These are phyloP conservation scores for Daldinia loculata DNA, from an alignment of 495 filamentous ascomycete species.

Conservation along the genomic window DNA sequence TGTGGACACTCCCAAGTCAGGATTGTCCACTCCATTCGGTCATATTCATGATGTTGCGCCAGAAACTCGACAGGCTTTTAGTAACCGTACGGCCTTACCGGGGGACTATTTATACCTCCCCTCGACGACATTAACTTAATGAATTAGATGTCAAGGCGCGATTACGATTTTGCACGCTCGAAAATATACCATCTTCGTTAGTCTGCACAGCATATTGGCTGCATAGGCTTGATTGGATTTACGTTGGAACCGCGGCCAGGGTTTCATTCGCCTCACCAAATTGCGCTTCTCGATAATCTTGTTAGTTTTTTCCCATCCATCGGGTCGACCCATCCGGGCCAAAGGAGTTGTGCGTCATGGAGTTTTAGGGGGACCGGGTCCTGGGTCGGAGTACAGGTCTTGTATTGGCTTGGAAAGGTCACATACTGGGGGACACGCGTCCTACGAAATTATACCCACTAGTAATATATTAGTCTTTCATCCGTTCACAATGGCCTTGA, in stretches of 20 bases:
- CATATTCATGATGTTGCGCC: slow-evolving; percentile 16
- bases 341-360: slow-evolving; percentile 33
- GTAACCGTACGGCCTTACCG: slow-evolving; percentile 17
- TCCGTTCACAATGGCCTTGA: background rate
- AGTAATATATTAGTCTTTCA: slow-evolving; percentile 38
- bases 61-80: slow-evolving; percentile 34
- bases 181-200: slow-evolving; percentile 22
- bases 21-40: slow-evolving; percentile 29
- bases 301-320: slow-evolving; percentile 8
- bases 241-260: slow-evolving; percentile 22
- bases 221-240: slow-evolving; percentile 31
- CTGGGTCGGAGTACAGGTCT: slow-evolving; percentile 34
- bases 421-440: slow-evolving; percentile 41
- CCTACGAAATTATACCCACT: slow-evolving; percentile 43
- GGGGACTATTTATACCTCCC: slow-evolving; percentile 32
- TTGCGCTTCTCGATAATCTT: slow-evolving; percentile 27
- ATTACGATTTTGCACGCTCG: slow-evolving; percentile 14
- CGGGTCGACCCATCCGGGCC: slow-evolving; percentile 35
- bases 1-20: slow-evolving; percentile 51
- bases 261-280: slow-evolving; percentile 32
- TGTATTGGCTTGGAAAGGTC: slow-evolving; percentile 26
- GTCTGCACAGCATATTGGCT: slow-evolving; percentile 28
- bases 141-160: slow-evolving; percentile 23
- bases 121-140: slow-evolving; percentile 4
- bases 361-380: slow-evolving; percentile 25